Base-by-base conservation (phyloP, 192 early-diverging fungal genomes). In the Podila clonocystis region DNA sequence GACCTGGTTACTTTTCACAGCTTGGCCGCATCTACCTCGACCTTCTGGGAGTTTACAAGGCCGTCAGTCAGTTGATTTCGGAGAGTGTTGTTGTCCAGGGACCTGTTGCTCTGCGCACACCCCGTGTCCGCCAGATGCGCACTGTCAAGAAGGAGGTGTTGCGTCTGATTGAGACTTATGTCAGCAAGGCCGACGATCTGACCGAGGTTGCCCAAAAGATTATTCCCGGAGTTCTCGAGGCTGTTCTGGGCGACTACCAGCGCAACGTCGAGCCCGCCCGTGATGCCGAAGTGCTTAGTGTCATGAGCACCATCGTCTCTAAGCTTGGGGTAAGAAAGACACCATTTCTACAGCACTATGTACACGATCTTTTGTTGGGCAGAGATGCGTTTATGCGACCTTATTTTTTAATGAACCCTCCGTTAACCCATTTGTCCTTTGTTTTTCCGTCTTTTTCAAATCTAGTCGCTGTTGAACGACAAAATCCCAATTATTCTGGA, bases 141-240 rank as follows among this genome's bases (percentile, higher is more conserved):
- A 95, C 95, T 24, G 95, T 99, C 83, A 99, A 99, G 84, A 97
- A 97, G 82, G 97, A 99, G 73, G 89, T 95, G 31, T 83, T 99
- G 68, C 91, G 92, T 62, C 84, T 99, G 70, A 89, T 99, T n/a
- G 96, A 99, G 72, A 93, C 90, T 9, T 99, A 96, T 73, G 92
- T 99, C 71, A 86, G 84, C 68, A 93, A 93, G 65, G 94, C 96
- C 1, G 95, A 97, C 50, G 96, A 98, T 79, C 75, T 97, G n/a
- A 82, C 78, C 17, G 82, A 90, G 4, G 92, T 98, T 28, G 92
- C 91, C 68, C 80, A 91, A 29, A 96, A 90, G 78, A 91, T 99
- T 89, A 92, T 99, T 58, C 96, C 94, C 20, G 94, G 94, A 12
- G 90, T 99, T 60, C 88, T 99, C 48, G 94, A 98, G 67, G 91